Evolutionary conservation across 441 rosid genomes (phyloP).

Genomic region (Gossypium laxum): DNA sequence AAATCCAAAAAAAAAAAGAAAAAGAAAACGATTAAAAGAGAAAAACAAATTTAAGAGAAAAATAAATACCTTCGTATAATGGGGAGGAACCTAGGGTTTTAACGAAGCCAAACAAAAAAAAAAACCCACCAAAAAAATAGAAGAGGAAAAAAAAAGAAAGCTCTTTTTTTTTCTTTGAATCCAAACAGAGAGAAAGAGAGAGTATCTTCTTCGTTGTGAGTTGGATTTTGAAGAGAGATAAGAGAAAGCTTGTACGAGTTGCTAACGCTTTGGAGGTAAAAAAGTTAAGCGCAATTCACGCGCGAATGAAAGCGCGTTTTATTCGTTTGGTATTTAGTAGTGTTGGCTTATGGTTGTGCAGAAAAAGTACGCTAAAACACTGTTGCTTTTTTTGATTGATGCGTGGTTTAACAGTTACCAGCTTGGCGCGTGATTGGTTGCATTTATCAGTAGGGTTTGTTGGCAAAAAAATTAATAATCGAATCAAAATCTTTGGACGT

Average conservation of each 20-base stretch:
- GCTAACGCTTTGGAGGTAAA: constrained; percentile 13
- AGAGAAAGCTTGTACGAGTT: background rate
- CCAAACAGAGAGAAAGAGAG: constrained; percentile 14
- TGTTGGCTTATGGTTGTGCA: constrained; percentile 8
- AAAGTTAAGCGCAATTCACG: background rate
- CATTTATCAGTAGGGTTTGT: background rate
- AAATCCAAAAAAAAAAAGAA: background rate
- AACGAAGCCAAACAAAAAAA: constrained; percentile 7
- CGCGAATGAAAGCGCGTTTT: constrained; percentile 19
- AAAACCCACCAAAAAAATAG: background rate
- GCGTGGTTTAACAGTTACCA: background rate
- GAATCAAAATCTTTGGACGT: background rate
- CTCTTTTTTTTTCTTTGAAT: background rate
- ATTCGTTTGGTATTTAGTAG: background rate
- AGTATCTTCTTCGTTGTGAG: constrained; percentile 13
- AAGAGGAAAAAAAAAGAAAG: background rate
- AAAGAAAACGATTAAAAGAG: background rate
- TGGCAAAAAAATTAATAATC: constrained; percentile 1
- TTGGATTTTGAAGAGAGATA: constrained; percentile 7
- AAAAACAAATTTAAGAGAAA: background rate
- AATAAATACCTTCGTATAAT: constrained; percentile 27
- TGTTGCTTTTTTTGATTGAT: constrained; percentile 3
- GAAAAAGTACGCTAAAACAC: constrained; percentile 22
- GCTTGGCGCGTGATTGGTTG: background rate
- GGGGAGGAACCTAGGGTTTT: constrained; percentile 37